phyloP scores from a whole-genome alignment of 1,284 basidiomycete species.

The Marasmius oreades region DNA sequence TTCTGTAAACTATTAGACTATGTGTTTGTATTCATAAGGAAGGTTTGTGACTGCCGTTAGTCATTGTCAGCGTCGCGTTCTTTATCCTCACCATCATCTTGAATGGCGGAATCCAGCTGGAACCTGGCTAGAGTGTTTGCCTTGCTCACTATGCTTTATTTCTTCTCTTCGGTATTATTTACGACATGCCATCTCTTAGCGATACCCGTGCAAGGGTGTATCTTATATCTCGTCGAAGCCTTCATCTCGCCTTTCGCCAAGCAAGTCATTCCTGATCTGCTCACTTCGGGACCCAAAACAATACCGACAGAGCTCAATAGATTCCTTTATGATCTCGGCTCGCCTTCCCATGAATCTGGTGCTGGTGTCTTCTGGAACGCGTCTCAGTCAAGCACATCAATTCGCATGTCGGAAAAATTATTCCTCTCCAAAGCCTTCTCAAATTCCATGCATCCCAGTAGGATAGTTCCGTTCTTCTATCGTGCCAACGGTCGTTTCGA shows the following conservation, averaged over 20 bases:
- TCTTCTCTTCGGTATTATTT: conserved; percentile 28
- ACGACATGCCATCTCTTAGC: conserved; percentile 29
- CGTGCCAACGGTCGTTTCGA: conserved; percentile 50
- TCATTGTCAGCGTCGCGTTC: not conserved
- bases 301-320: conserved; percentile 5
- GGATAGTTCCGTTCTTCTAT: conserved; percentile 79
- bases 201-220: conserved; percentile 16
- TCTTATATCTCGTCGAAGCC: conserved; percentile 11
- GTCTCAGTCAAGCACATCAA: conserved; percentile 14
- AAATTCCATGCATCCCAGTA: conserved; percentile 63
- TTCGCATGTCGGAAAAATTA: conserved; percentile 36
- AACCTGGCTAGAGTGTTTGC: conserved; percentile 8
- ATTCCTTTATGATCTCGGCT: conserved; percentile 4
- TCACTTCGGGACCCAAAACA: not conserved
- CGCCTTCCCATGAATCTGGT: not conserved
- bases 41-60: too few species aligned
- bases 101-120: not conserved
- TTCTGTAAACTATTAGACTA: not conserved
- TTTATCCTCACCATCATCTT: not conserved
- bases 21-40: not conserved
- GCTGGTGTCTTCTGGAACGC: conserved; percentile 15
- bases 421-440: conserved; percentile 69
- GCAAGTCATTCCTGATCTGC: not conserved
- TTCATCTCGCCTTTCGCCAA: conserved; percentile 3
- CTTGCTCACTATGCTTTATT: conserved; percentile 21